These are phyloP conservation scores for Dendrothele bispora DNA, from an alignment of 768 basidiomycete species.

Conservation along the genomic window DNA sequence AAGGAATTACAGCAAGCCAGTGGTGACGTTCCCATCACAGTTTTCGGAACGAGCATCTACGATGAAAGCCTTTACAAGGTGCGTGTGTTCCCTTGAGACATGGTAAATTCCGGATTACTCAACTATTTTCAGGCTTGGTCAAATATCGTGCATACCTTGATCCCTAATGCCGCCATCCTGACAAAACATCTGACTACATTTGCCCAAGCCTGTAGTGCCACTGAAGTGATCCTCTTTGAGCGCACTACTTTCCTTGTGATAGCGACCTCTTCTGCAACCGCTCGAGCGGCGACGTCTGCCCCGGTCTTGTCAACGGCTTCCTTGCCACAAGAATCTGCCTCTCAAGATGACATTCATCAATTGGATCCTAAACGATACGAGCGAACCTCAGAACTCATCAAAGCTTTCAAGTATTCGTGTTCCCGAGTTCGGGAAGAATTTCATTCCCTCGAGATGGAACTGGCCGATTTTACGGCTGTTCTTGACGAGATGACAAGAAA, in stretches of 20 bases:
- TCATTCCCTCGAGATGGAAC: conserved; percentile 82
- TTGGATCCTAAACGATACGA: conserved; percentile 77
- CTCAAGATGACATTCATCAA: conserved; percentile 34
- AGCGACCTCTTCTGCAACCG: conserved; percentile 67
- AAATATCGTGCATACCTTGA: conserved; percentile 92
- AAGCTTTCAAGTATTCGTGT: conserved; percentile 92
- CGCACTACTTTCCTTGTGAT: conserved; percentile 98
- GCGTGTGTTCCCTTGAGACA: conserved; percentile 17
- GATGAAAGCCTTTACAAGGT: conserved; percentile 97
- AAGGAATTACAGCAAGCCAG: conserved; percentile 73
- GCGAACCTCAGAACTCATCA: conserved; percentile 90
- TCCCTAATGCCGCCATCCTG: conserved; percentile 91
- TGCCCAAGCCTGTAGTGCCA: conserved; percentile 83
- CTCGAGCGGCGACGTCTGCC: conserved; percentile 22
- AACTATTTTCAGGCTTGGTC: conserved; percentile 95
- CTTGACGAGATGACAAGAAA: conserved; percentile 92
- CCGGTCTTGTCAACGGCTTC: conserved; percentile 26
- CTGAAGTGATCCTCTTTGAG: conserved; percentile 95
- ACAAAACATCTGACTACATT: conserved; percentile 85
- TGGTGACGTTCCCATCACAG: conserved; percentile 57
- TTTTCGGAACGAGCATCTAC: conserved; percentile 95
- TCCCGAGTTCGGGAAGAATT: conserved; percentile 84
- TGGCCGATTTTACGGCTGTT: conserved; percentile 83
- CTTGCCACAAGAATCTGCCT: conserved; percentile 14
- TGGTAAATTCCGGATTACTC: no score